Evolutionary conservation across 441 rosid genomes (phyloP).

Genomic region (Populus hybrid): DNA sequence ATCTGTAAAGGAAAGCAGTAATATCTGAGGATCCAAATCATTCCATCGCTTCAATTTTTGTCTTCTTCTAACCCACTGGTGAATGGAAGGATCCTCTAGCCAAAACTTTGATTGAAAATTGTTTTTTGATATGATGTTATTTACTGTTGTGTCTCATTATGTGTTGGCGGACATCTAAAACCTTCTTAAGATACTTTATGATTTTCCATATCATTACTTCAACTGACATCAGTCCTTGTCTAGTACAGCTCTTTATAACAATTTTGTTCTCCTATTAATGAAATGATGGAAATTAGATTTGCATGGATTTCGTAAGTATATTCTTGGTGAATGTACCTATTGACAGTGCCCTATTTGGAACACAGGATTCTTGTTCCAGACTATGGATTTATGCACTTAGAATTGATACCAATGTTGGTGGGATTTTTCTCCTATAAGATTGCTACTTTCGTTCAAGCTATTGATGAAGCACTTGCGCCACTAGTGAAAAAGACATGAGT

Average conservation of each 20-base stretch:
- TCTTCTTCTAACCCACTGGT: neutral
- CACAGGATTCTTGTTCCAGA: slow-evolving; percentile 82
- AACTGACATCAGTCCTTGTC: neutral
- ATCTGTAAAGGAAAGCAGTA: neutral
- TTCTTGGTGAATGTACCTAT: neutral
- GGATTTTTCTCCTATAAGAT: slow-evolving; percentile 91
- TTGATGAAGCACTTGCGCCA: slow-evolving; percentile 55
- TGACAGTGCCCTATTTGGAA: slow-evolving; percentile 5
- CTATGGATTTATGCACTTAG: slow-evolving; percentile 67
- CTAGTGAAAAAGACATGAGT: slow-evolving; percentile 33
- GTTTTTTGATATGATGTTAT: neutral
- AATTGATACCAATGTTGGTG: slow-evolving; percentile 85
- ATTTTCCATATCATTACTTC: neutral
- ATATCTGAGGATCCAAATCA: neutral
- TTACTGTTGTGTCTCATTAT: neutral
- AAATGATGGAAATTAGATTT: neutral
- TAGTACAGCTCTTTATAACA: neutral
- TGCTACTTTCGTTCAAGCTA: slow-evolving; percentile 77
- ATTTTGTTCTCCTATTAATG: neutral
- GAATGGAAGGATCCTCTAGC: neutral
- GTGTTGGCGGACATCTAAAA: neutral
- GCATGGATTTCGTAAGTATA: too few relatives aligned
- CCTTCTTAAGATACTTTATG: neutral
- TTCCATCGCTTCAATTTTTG: neutral
- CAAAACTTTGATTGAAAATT: neutral